Evolutionary conservation across 345 rosid genomes (phyloP), one percentile per base, ranked within the genome.

Genomic region (Aegle marmelos): DNA sequence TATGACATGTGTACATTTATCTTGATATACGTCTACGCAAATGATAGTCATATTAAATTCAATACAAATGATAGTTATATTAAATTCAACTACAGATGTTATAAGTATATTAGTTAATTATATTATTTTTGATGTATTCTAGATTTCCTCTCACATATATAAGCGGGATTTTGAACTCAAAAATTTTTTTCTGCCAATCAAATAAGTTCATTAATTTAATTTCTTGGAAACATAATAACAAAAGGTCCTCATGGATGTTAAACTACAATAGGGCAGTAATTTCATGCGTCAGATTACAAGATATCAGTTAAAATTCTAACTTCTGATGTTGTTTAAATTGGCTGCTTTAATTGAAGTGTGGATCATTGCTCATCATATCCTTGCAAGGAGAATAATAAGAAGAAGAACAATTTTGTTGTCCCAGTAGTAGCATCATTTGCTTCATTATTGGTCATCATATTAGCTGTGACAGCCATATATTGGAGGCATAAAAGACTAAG

Each of bases 281-380:
- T 9, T 13, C 61, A 22, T n/a, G 10, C 11, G 9, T 57, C 10
- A 57, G 25, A 22, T 37, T 2, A 66, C 5, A 34, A 34, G 19
- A 17, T 9, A 24, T 37, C 0, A 10, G 30, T 37, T 36, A 14
- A 6, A 33, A 2, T 72, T 33, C 1, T 30, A 11, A 10, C 14
- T 39, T n/a, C 17, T 24, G 21, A 48, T 60, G 16, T 17, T 74
- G 58, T 74, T 61, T 22, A 3, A 9, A 13, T 10, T 34, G 30
- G 66, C 36, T 60, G 36, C 37, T n/a, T 31, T 79, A 41, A 60
- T 36, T 69, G 48, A 10, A 77, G 80, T 36, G 68, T 73, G 6
- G 84, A 77, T 30, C 85, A 76, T n/a, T 84, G 80, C 65, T 27
- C 73, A 16, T 70, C 79, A 19, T 39, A 5, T 67, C 73, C 80